Base-by-base conservation (phyloP, 1,139 yeast species). In the Candida albicans region DNA sequence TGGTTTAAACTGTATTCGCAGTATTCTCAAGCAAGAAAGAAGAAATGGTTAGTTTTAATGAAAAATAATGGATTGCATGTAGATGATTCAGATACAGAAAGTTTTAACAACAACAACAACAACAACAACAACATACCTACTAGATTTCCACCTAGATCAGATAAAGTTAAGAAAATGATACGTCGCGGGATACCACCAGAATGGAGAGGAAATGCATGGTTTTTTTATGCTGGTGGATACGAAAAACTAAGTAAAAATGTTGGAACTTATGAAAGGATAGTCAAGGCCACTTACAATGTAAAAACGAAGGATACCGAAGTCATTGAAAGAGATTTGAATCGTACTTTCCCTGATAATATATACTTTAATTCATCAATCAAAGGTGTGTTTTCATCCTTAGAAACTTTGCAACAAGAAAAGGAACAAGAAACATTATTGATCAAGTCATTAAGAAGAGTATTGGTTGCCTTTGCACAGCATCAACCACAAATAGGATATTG, bases 191-290 rank as follows among this genome's bases (percentile, higher is more conserved):
- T 93, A 8, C 98, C 99, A 0, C 91, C 96, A 0, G 96, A 89
- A 60, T 91, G 97, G 96, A 71, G 99, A 53, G 99, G 98, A 0
- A 81, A 81, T 53, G 97, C 97, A 1, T 93, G 99, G 99, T 93
- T 93, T 72, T 85, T 81, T 68, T 91, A 88, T 62, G 96, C 96
- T n/a, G 83, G 84, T n/a, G 98, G 97, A 1, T 76, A 82, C 48
- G 96, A 89, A 46, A 78, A 76, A 51, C 64, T 88, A 45, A 82
- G 80, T 52, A 80, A 80, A 37, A 81, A 88, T 58, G 70, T 70
- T 10, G 96, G 95, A 1, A 75, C 87, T 1, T 93, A 90, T 62
- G 87, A 82, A 39, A 73, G 74, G 51, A 72, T 91, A 30, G 81
- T 83, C 39, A 67, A 68, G 35, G 81, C 82, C 49, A 81, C 89